Evolutionary conservation across 163 green algal genomes (phyloP).

Genomic region (Chlamydomonas reinhardtii): DNA sequence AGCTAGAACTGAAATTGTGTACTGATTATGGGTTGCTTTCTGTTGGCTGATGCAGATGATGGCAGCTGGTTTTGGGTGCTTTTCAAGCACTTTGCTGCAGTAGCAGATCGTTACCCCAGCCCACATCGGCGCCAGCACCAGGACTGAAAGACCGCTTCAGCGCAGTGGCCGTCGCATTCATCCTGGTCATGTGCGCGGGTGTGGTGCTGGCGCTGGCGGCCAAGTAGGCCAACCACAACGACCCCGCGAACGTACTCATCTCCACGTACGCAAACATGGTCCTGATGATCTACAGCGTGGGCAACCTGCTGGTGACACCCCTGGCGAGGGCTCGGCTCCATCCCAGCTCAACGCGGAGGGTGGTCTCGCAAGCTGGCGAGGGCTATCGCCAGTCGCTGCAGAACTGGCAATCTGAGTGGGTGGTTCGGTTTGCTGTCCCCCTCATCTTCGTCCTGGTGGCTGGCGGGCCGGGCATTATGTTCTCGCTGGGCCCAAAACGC

Average conservation of each 20-base stretch:
- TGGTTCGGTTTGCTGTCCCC: neutral
- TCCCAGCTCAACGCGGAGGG: neutral
- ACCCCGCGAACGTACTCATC: neutral
- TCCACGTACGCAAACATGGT: neutral
- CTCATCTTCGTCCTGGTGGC: conserved; percentile 3
- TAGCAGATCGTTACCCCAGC: conserved; percentile 3
- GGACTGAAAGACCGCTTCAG: neutral
- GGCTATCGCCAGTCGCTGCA: neutral
- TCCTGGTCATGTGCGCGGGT: neutral
- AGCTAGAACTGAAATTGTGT: neutral
- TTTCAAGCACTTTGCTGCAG: neutral
- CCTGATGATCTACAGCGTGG: neutral
- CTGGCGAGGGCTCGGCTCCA: neutral
- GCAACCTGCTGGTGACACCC: neutral
- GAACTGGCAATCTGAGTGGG: neutral
- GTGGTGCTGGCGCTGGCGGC: neutral
- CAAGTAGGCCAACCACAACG: neutral
- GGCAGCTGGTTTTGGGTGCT: neutral
- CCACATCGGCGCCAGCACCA: conserved; percentile 6
- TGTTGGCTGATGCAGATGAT: neutral
- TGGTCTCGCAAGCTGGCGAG: neutral
- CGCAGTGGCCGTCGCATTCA: neutral
- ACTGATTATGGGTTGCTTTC: neutral
- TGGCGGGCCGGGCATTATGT: neutral
- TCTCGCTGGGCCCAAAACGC: neutral